phyloP scores from a whole-genome alignment of 2,329 filamentous ascomycete genomes.

The Didymella keratinophila region DNA sequence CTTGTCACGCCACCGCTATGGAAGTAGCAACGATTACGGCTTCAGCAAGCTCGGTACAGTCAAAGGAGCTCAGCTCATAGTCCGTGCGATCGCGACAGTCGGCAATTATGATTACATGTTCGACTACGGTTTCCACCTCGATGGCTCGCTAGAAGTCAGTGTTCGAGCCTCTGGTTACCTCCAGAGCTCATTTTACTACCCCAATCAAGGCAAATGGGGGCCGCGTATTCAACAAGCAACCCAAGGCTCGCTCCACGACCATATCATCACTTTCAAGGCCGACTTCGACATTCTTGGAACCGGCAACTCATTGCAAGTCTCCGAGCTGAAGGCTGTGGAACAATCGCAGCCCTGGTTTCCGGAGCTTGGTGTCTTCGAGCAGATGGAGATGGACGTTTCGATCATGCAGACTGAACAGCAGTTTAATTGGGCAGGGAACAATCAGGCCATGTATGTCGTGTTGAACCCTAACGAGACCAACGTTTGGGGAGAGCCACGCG shows the following conservation, averaged over 20 bases:
- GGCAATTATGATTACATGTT: constrained; percentile 56
- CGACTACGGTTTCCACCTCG: constrained; percentile 40
- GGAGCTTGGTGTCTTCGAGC: constrained; percentile 43
- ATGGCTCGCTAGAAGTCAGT: constrained; percentile 47
- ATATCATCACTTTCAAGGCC: constrained; percentile 54
- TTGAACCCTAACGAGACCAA: constrained; percentile 61
- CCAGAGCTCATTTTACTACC: constrained; percentile 45
- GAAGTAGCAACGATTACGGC: constrained; percentile 29
- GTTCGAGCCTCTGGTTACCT: constrained; percentile 46
- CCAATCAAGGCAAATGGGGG: constrained; percentile 46
- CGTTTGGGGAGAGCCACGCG: constrained; percentile 60
- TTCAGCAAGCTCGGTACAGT: constrained; percentile 36
- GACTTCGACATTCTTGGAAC: constrained; percentile 51
- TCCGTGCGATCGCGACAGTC: constrained; percentile 53
- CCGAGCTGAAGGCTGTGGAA: constrained; percentile 36
- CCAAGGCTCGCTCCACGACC: constrained; percentile 45
- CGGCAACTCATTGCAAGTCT: constrained; percentile 46
- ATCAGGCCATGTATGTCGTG: constrained; percentile 59
- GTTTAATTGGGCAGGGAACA: constrained; percentile 58
- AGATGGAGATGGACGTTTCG: constrained; percentile 42
- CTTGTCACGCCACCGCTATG: constrained; percentile 44
- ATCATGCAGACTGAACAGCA: constrained; percentile 54
- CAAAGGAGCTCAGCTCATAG: constrained; percentile 46
- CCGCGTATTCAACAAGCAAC: constrained; percentile 50
- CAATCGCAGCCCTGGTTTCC: constrained; percentile 44